Base-by-base conservation (phyloP, 2,329 filamentous ascomycete species). In the Colletotrichum chlorophyti region DNA sequence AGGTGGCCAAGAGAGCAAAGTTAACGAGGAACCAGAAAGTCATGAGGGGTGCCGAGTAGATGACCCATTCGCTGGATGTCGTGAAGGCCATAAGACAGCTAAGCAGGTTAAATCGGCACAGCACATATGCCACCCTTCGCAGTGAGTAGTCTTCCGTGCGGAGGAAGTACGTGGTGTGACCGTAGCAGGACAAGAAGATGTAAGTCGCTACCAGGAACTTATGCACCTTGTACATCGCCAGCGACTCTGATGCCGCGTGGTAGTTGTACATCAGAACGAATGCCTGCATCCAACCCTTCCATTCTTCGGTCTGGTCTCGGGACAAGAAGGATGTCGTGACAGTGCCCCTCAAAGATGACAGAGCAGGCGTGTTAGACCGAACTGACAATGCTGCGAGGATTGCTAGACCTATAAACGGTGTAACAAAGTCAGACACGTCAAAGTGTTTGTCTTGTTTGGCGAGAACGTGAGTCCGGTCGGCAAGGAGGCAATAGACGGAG, bases 231-330 rank as follows among this genome's bases (percentile, higher is more conserved):
- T 86, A 85, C 27, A 85, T 76, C 65, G 78, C 78, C 5, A 84
- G 68, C 3, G 72, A 66, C 60, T 74, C 74, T 6, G 79, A 82
- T 11, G 61, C 61, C 17, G 81, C 78, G 29, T 83, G 82, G 68
- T 84, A 88, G 60, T 86, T 81, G 64, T 86, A 88, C 11, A 84
- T 71, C 4, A 79, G 64, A 42, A 79, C 72, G 15, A 79, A 69
- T 12, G 77, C 75, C 62, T 88, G 85, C 82, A 89, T 85, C 77
- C 84, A 82, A 2, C 87, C 87, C 71, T 88, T 89, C 79, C 85
- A 87, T 67, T 89, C 87, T 60, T 88, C 79, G 0, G 82, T 83
- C 63, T 88, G 83, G 41, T 80, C 75, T 47, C 85, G 76, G 1
- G 80, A 76, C 5, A 88, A 70, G 23, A 62, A 63, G 5, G 47